Evolutionary conservation across 2,329 filamentous ascomycete genomes (phyloP), one percentile per base, ranked within the genome.

Genomic region (Pleoardoris graminearum): DNA sequence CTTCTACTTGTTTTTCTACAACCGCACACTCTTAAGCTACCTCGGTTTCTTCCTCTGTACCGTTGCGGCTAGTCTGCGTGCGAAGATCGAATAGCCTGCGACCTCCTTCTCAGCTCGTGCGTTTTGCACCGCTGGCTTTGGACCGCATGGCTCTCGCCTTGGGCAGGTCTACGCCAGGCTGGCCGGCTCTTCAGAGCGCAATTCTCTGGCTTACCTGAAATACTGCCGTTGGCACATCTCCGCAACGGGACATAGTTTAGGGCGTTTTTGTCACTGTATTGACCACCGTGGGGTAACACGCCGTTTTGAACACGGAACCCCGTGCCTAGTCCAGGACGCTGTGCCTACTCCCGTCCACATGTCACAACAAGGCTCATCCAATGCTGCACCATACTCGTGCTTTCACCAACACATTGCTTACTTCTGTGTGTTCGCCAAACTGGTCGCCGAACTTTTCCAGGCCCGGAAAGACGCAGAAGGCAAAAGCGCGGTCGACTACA

Each of bases 11-110:
- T 36, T 52, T 33, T 33, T 22, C 46, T 33, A 48, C 29, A 25
- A 59, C 73, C 89, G 91, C 91, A 93, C 89, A 88, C 89, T 89
- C 88, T 96, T 96, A 89, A 96, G 91, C 94, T 96, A 90, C 84
- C 90, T 91, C 83, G 83, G 85, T 78, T 67, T 66, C 61, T 61
- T 67, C 57, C 57, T 82, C 88, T 83, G 83, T 93, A 86, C 85
- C 84, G 85, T 86, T 51, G 43, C 88, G 86, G 94, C 92, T 86
- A 94, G 91, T 96, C 91, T 70, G 89, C 86, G 88, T 95, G 91
- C 91, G 90, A 81, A 96, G 81, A 96, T 82, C 61, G 65, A 82
- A 65, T 62, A 61, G 67, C 69, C 55, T 60, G 55, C 54, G 62
- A 57, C 41, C 48, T 58, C 62, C 63, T 61, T 60, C 33, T 61